Evolutionary conservation across 2,329 filamentous ascomycete species (phyloP).

Genomic region (Dothistroma pini): DNA sequence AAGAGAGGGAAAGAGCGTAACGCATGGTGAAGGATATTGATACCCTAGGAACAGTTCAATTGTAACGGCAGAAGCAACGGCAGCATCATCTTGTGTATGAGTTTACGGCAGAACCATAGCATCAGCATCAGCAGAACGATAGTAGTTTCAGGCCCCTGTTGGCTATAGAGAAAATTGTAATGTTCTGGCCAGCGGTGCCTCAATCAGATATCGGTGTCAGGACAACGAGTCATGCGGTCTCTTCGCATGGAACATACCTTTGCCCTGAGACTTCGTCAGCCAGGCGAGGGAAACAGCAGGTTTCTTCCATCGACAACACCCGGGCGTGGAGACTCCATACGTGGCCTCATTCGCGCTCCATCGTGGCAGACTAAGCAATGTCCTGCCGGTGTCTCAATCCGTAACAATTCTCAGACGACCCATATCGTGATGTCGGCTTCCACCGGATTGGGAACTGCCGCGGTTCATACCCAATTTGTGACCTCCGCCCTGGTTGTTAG

Average conservation of each 20-base stretch:
- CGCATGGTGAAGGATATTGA: conserved; percentile 10
- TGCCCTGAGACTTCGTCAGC: neutral
- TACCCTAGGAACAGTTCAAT: conserved; percentile 4
- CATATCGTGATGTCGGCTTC: neutral
- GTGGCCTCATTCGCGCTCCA: neutral
- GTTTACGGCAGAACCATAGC: neutral
- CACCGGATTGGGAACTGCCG: neutral
- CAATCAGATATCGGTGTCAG: neutral
- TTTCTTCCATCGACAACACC: neutral
- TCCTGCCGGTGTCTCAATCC: neutral
- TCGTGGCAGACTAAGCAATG: neutral
- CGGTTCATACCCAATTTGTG: neutral
- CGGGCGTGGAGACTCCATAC: neutral
- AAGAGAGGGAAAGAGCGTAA: conserved; percentile 19
- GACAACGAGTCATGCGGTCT: neutral
- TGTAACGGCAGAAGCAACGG: conserved; percentile 2
- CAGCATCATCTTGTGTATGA: neutral
- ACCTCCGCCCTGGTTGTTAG: neutral
- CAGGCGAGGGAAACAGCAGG: neutral
- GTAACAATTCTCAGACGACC: neutral
- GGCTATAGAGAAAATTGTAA: neutral
- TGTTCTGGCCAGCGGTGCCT: neutral
- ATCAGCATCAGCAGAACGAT: neutral
- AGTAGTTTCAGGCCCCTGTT: neutral
- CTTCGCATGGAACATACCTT: neutral